These are phyloP conservation scores for Penicillium cosmopolitanum DNA, from an alignment of 495 filamentous ascomycete species.

Conservation along the genomic window DNA sequence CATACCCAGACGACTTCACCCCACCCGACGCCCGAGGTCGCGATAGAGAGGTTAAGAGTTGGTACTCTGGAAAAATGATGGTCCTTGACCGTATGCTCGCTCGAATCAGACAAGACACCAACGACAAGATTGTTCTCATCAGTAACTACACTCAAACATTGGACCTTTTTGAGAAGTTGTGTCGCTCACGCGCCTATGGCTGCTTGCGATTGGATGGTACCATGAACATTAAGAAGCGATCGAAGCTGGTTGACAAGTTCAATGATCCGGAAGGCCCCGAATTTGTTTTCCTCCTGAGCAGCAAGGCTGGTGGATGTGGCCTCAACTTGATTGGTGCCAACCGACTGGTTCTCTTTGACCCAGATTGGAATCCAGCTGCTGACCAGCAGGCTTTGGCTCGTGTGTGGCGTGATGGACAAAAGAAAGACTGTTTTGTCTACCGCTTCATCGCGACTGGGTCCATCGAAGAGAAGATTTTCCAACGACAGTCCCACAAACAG, in stretches of 20 bases:
- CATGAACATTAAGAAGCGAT: conserved; percentile 95
- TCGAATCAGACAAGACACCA: conserved; percentile 92
- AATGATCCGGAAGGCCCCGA: conserved; percentile 91
- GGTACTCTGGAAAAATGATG: conserved; percentile 99
- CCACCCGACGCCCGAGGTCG: conserved; percentile 85
- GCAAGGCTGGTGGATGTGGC: conserved; percentile 95
- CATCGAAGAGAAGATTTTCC: conserved; percentile 99
- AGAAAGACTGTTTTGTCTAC: conserved; percentile 99
- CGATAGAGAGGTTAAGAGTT: conserved; percentile 89
- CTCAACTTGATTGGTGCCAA: conserved; percentile 98
- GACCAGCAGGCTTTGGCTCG: conserved; percentile 97
- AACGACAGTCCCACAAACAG: conserved; percentile 97
- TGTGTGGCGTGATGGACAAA: conserved; percentile 98
- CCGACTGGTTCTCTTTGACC: conserved; percentile 94
- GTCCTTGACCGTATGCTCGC: conserved; percentile 98
- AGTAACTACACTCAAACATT: conserved; percentile 97
- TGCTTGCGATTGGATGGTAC: conserved; percentile 89
- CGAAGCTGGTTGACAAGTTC: conserved; percentile 98
- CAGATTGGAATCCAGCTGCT: conserved; percentile 98
- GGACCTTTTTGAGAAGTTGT: conserved; percentile 92
- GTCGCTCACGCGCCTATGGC: conserved; percentile 82
- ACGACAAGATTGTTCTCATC: conserved; percentile 99
- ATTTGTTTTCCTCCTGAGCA: conserved; percentile 94
- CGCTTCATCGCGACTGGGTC: conserved; percentile 97
- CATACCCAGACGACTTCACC: conserved; percentile 86